phyloP scores from a whole-genome alignment of 108 stramenopile species.

The Cyclotella kingstonii region DNA sequence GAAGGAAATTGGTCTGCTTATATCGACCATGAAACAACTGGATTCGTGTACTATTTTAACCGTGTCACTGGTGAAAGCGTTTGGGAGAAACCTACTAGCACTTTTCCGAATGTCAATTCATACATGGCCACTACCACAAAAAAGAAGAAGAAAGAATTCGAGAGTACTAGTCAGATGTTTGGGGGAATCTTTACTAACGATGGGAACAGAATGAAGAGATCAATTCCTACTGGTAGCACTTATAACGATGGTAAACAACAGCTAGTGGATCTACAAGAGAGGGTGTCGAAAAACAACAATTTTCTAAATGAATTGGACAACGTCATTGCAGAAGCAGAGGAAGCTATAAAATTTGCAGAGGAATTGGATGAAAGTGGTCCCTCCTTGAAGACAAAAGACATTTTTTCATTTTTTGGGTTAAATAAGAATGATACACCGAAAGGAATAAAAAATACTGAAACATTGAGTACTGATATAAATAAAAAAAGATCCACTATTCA shows the following conservation, averaged over 20 bases:
- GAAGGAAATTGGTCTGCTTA: conserved; percentile 77
- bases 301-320: conserved; percentile 32
- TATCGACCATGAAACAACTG: conserved; percentile 73
- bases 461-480: conserved; percentile 26
- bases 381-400: conserved; percentile 15
- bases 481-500: conserved; percentile 20
- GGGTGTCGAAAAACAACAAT: conserved; percentile 16
- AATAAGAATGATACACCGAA: conserved; percentile 11
- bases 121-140: neutral
- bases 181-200: conserved; percentile 10
- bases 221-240: neutral
- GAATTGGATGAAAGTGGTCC: conserved; percentile 28
- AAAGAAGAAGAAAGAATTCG: conserved; percentile 11
- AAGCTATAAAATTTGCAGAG: conserved; percentile 44
- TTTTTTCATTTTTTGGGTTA: conserved; percentile 15
- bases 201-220: neutral
- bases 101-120: conserved; percentile 57
- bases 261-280: conserved; percentile 2
- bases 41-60: conserved; percentile 77
- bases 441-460: conserved; percentile 23
- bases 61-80: conserved; percentile 63
- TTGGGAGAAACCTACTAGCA: conserved; percentile 75
- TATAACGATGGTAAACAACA: neutral
- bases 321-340: conserved; percentile 44
- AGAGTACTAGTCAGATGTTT: conserved; percentile 16